Evolutionary conservation across 495 filamentous ascomycete species (phyloP).

Genomic region (Pseudevernia furfuracea): DNA sequence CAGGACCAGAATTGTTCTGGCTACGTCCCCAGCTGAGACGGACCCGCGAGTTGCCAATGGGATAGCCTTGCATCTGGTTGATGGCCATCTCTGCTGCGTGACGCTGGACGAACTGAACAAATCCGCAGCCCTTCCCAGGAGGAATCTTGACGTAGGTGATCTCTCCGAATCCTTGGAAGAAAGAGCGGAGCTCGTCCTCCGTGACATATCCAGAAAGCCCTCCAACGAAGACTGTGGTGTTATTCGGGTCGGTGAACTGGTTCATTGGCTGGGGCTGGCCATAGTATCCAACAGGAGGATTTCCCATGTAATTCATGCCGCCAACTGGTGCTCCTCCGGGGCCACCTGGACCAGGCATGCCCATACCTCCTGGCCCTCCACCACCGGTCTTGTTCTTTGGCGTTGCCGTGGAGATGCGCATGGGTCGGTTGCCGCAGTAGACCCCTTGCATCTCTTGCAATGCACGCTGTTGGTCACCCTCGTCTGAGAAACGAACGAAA

Average conservation of each 20-base stretch:
- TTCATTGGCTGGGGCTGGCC: slow-evolving; percentile 93
- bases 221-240: slow-evolving; percentile 98
- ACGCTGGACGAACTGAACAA: slow-evolving; percentile 98
- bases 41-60: slow-evolving; percentile 97
- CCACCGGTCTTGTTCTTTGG: slow-evolving; percentile 80
- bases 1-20: slow-evolving; percentile 97
- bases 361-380: slow-evolving; percentile 48
- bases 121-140: slow-evolving; percentile 96
- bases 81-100: slow-evolving; percentile 99
- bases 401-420: slow-evolving; percentile 97
- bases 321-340: slow-evolving; percentile 33
- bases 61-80: slow-evolving; percentile 99
- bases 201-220: slow-evolving; percentile 97
- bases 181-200: slow-evolving; percentile 96
- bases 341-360: slow-evolving; percentile 46
- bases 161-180: slow-evolving; percentile 99
- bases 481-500: slow-evolving; percentile 93
- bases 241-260: slow-evolving; percentile 99
- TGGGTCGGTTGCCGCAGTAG: slow-evolving; percentile 96
- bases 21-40: slow-evolving; percentile 94
- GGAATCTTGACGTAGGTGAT: slow-evolving; percentile 99
- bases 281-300: slow-evolving; percentile 73
- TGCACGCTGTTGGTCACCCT: slow-evolving; percentile 89
- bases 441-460: slow-evolving; percentile 98
- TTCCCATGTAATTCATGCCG: slow-evolving; percentile 61